A percentile compares a stretch with the other conserved stretches of the same genome.
Conservation (phyloP, 1,139 yeast species). For the Martiniozyma asiatica region DNA sequence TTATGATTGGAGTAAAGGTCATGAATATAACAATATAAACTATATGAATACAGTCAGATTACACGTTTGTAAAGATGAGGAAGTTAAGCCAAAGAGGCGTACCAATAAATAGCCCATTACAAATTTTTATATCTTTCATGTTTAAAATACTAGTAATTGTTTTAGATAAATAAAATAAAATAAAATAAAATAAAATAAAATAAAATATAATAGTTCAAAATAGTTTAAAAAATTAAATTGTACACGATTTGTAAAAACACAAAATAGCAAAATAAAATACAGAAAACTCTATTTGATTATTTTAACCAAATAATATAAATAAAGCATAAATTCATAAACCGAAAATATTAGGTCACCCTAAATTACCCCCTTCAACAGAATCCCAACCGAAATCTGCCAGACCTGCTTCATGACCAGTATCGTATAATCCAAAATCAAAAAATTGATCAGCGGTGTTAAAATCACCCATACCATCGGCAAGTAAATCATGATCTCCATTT, state of each 20-base stretch:
- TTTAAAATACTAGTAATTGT: not conserved
- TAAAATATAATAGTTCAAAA: constrained; percentile 1
- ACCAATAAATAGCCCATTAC: not conserved
- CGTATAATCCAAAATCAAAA: constrained; percentile 40
- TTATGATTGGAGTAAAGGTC: constrained; percentile 93
- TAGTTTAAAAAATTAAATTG: not conserved
- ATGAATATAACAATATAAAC: constrained; percentile 63
- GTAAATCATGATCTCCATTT: constrained; percentile 2
- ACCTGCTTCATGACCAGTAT: constrained; percentile 24
- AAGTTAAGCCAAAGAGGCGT: constrained; percentile 78
- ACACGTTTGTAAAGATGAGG: constrained; percentile 79
- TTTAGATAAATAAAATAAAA: no score
- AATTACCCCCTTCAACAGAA: constrained; percentile 30
- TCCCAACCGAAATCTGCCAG: constrained; percentile 32
- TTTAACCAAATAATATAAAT: no score
- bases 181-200: not conserved
- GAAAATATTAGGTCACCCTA: not conserved
- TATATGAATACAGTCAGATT: constrained; percentile 67
- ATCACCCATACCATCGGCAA: constrained; percentile 13
- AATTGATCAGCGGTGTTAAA: constrained; percentile 27
- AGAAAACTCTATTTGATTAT: no score
- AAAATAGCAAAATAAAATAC: no score
- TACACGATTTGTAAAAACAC: constrained; percentile 1
- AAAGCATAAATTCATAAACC: no score
- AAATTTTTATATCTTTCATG: not conserved